phyloP scores from a whole-genome alignment of 2,329 filamentous ascomycete species.

The Aureobasidium melanogenum region DNA sequence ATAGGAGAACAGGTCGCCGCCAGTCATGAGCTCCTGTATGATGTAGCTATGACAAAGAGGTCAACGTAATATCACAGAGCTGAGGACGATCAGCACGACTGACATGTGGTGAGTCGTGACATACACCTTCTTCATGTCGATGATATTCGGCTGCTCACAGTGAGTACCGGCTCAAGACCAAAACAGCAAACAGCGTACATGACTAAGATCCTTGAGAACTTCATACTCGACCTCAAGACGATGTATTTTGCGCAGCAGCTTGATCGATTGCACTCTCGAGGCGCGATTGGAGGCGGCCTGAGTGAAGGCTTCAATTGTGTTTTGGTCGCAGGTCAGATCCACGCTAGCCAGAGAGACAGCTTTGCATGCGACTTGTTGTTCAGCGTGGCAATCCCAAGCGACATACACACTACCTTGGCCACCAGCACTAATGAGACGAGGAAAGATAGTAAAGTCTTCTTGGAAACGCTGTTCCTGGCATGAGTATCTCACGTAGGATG shows the following conservation, averaged over 20 bases:
- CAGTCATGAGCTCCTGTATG: constrained; percentile 51
- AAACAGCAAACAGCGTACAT: constrained; percentile 31
- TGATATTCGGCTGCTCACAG: constrained; percentile 46
- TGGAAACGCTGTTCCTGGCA: constrained; percentile 30
- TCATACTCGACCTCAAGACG: constrained; percentile 7
- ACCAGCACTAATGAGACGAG: constrained; percentile 46
- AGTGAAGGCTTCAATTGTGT: not conserved
- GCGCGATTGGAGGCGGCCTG: not conserved
- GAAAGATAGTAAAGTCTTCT: constrained; percentile 40
- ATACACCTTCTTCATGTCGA: constrained; percentile 48
- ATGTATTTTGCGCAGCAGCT: not conserved
- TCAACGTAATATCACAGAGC: not conserved
- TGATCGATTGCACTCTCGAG: not conserved
- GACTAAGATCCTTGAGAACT: constrained; percentile 44
- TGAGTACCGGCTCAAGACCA: not conserved
- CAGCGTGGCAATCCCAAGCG: constrained; percentile 42
- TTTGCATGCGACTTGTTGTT: constrained; percentile 61
- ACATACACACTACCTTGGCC: constrained; percentile 47
- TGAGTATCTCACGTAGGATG: not conserved
- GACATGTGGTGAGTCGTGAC: constrained; percentile 43
- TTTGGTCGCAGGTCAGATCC: not conserved
- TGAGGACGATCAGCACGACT: constrained; percentile 14
- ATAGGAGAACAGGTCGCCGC: constrained; percentile 53
- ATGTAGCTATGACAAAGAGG: constrained; percentile 39
- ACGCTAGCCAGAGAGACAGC: constrained; percentile 41